phyloP scores from a whole-genome alignment of 106 monocot genomes.

The Cymbidium sinense region DNA sequence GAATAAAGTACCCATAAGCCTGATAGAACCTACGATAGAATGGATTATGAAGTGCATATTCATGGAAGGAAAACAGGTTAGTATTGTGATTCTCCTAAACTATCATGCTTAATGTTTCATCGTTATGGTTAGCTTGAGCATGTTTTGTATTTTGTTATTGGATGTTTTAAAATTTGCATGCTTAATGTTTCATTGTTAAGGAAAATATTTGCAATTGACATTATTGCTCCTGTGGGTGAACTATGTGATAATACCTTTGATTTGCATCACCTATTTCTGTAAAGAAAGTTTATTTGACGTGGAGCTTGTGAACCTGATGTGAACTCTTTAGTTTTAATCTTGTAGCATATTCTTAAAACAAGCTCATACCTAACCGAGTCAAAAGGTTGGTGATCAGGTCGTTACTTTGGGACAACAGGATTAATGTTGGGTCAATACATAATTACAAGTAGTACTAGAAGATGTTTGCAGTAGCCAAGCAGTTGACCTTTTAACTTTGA shows the following conservation, averaged over 20 bases:
- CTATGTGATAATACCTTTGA: background rate
- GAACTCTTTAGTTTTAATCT: background rate
- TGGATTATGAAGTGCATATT: slow-evolving; percentile 35
- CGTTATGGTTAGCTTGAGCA: slow-evolving; percentile 11
- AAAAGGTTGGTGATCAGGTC: background rate
- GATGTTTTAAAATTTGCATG: background rate
- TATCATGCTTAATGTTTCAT: background rate
- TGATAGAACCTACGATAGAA: slow-evolving; percentile 32
- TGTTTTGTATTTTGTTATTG: background rate
- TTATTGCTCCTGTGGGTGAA: background rate
- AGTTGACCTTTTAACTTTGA: background rate
- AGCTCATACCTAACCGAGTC: background rate
- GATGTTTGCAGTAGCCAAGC: too few relatives aligned
- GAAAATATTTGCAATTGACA: background rate
- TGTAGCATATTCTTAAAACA: background rate
- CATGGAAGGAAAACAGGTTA: slow-evolving; percentile 18
- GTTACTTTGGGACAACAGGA: too few relatives aligned
- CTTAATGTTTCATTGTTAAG: background rate
- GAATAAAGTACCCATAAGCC: slow-evolving; percentile 6
- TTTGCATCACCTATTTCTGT: background rate
- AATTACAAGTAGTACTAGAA: too few relatives aligned
- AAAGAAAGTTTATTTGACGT: background rate
- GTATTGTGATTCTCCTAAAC: background rate
- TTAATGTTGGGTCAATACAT: too few relatives aligned
- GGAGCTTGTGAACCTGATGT: background rate